Conservation (phyloP, 768 basidiomycete species). For the Phylloporus sp. region DNA sequence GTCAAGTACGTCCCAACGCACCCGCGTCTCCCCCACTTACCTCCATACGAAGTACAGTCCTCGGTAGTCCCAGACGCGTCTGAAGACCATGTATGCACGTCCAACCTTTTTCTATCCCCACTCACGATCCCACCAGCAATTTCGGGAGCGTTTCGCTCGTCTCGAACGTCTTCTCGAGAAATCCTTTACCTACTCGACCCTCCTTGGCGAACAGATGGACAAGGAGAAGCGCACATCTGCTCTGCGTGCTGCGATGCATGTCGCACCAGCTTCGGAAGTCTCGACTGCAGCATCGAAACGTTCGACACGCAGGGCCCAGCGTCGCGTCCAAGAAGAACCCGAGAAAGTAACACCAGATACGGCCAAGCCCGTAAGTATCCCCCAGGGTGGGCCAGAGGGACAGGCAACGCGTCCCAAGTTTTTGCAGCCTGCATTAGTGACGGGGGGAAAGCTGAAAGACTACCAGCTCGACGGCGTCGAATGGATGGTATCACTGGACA, state of each 20-base stretch:
- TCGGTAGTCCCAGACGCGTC: constrained; percentile 5
- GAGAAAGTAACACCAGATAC: constrained; percentile 9
- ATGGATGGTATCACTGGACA: constrained; percentile 89
- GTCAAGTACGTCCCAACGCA: constrained; percentile 16
- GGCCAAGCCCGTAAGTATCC: background rate
- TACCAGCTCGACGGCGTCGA: constrained; percentile 94
- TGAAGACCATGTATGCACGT: constrained; percentile 20
- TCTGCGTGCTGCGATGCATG: constrained; percentile 27
- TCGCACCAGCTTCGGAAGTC: constrained; percentile 1
- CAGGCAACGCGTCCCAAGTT: constrained; percentile 36
- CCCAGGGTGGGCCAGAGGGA: background rate
- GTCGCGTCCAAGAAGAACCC: constrained; percentile 7
- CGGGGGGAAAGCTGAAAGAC: constrained; percentile 80
- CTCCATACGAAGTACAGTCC: constrained; percentile 5
- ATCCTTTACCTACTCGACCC: constrained; percentile 68
- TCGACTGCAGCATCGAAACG: constrained; percentile 14
- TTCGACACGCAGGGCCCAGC: constrained; percentile 6
- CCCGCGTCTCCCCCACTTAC: background rate
- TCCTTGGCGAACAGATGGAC: constrained; percentile 75
- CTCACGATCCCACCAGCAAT: constrained; percentile 37
- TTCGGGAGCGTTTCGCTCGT: constrained; percentile 44
- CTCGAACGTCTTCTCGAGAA: constrained; percentile 71
- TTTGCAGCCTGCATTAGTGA: constrained; percentile 73
- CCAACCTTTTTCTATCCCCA: background rate
- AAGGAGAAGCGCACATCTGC: constrained; percentile 38